These are phyloP conservation scores for Aspergillus latus DNA, from an alignment of 2,329 filamentous ascomycete genomes.

Conservation along the genomic window DNA sequence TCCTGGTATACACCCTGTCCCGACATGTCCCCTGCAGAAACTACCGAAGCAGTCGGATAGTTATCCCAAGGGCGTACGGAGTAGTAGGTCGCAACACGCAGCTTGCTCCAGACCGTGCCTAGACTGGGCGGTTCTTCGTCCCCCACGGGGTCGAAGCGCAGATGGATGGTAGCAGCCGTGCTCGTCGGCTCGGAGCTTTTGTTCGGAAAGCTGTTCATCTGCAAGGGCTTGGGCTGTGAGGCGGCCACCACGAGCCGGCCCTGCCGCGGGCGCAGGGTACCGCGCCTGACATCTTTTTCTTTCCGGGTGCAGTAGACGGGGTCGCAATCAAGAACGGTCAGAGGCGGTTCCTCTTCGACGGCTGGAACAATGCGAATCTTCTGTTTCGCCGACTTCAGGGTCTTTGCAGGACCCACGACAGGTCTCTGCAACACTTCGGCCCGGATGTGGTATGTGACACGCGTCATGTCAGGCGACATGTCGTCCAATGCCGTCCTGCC, in stretches of 20 bases:
- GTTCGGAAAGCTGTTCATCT: constrained; percentile 44
- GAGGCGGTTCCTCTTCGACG: constrained; percentile 60
- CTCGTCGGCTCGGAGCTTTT: constrained; percentile 45
- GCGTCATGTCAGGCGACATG: constrained; percentile 62
- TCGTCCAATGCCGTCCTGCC: constrained; percentile 58
- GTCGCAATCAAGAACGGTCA: constrained; percentile 50
- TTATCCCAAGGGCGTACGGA: constrained; percentile 51
- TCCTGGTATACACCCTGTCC: constrained; percentile 56
- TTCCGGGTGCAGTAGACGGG: constrained; percentile 54
- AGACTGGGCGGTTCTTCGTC: constrained; percentile 55
- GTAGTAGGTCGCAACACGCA: constrained; percentile 61
- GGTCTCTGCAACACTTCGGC: constrained; percentile 40
- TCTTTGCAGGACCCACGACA: constrained; percentile 26
- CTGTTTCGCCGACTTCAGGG: constrained; percentile 53
- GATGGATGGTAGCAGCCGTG: constrained; percentile 56
- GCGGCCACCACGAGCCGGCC: constrained; percentile 60
- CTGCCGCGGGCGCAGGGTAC: constrained; percentile 58
- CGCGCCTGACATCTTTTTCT: constrained; percentile 62
- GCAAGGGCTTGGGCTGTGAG: constrained; percentile 58
- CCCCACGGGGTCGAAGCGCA: constrained; percentile 61
- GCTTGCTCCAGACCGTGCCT: constrained; percentile 52
- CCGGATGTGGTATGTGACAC: constrained; percentile 58
- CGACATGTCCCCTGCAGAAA: constrained; percentile 40
- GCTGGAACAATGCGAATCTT: constrained; percentile 62
- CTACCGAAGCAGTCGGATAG: constrained; percentile 48